These are phyloP conservation scores for Leccinum solheimii DNA, from an alignment of 1,284 basidiomycete species.

Conservation along the genomic window DNA sequence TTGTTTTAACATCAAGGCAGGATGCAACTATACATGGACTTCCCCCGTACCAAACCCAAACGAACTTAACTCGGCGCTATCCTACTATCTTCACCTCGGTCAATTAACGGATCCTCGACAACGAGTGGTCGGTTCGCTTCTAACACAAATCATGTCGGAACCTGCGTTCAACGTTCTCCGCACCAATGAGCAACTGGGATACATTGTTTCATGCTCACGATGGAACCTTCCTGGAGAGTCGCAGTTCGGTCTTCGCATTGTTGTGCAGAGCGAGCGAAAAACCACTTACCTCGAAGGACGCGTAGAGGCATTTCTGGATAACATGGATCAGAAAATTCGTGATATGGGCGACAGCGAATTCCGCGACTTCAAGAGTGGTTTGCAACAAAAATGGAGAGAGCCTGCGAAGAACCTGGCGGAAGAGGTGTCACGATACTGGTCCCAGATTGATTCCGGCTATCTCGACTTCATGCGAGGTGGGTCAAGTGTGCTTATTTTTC, in stretches of 20 bases:
- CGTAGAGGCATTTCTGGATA: slow-evolving; percentile 83
- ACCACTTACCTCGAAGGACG: slow-evolving; percentile 87
- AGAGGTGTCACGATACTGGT: slow-evolving; percentile 67
- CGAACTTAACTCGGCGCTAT: slow-evolving; percentile 84
- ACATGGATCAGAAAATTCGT: slow-evolving; percentile 61
- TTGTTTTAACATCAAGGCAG: slow-evolving; percentile 39
- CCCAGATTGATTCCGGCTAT: slow-evolving; percentile 68
- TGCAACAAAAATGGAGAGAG: slow-evolving; percentile 69
- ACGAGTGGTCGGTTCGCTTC: slow-evolving; percentile 60
- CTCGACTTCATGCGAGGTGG: slow-evolving; percentile 67
- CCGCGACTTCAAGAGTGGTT: slow-evolving; percentile 58
- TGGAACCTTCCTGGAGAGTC: slow-evolving; percentile 61
- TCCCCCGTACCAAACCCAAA: slow-evolving; percentile 79
- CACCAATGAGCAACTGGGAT: slow-evolving; percentile 97
- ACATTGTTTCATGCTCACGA: slow-evolving; percentile 71
- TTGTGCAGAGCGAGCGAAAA: slow-evolving; percentile 88
- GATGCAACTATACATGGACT: slow-evolving; percentile 71
- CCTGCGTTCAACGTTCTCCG: slow-evolving; percentile 93
- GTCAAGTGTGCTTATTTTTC: slow-evolving; percentile 29
- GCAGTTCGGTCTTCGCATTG: slow-evolving; percentile 79
- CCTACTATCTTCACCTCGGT: slow-evolving; percentile 80
- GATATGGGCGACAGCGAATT: slow-evolving; percentile 66
- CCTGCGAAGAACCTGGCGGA: slow-evolving; percentile 71
- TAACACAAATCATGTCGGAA: slow-evolving; percentile 81
- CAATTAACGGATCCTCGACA: slow-evolving; percentile 53